Conservation (phyloP, 2,329 filamentous ascomycete species). For the Colletotrichum abscissum region DNA sequence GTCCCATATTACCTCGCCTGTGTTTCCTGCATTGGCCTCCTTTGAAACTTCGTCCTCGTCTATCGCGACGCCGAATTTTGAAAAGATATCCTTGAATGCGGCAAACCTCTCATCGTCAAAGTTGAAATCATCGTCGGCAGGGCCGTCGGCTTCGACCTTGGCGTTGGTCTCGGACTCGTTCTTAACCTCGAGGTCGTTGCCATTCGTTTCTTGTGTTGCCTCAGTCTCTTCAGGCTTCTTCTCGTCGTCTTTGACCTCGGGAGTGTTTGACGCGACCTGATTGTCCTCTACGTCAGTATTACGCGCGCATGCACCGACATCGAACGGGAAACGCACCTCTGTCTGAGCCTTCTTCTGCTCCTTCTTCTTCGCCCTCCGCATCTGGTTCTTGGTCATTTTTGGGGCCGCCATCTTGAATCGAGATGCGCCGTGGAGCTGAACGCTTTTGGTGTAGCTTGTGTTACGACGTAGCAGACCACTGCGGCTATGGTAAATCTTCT, state of each 20-base stretch:
- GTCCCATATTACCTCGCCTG: slow-evolving; percentile 85
- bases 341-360: slow-evolving; percentile 79
- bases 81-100: slow-evolving; percentile 85
- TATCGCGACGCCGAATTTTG: slow-evolving; percentile 77
- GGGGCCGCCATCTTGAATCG: slow-evolving; percentile 66
- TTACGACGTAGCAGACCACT: slow-evolving; percentile 49
- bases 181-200: slow-evolving; percentile 56
- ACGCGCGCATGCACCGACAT: no score
- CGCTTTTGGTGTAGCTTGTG: slow-evolving; percentile 40
- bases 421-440: slow-evolving; percentile 29
- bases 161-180: slow-evolving; percentile 49
- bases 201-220: slow-evolving; percentile 38
- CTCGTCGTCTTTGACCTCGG: slow-evolving; percentile 38
- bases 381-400: slow-evolving; percentile 94
- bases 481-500: slow-evolving; percentile 49
- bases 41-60: slow-evolving; percentile 73
- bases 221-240: slow-evolving; percentile 44
- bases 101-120: slow-evolving; percentile 82
- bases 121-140: slow-evolving; percentile 72
- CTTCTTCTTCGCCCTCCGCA: slow-evolving; percentile 94
- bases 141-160: slow-evolving; percentile 56
- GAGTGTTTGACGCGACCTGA: slow-evolving; percentile 32
- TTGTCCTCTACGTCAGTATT: slow-evolving; percentile 9
- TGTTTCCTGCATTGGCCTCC: slow-evolving; percentile 76
- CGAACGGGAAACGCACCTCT: slow-evolving; percentile 53